A percentile compares a stretch with the other conserved stretches of the same genome.
Conservation (phyloP, 2,329 filamentous ascomycete species). For the Aspergillus ruber region DNA sequence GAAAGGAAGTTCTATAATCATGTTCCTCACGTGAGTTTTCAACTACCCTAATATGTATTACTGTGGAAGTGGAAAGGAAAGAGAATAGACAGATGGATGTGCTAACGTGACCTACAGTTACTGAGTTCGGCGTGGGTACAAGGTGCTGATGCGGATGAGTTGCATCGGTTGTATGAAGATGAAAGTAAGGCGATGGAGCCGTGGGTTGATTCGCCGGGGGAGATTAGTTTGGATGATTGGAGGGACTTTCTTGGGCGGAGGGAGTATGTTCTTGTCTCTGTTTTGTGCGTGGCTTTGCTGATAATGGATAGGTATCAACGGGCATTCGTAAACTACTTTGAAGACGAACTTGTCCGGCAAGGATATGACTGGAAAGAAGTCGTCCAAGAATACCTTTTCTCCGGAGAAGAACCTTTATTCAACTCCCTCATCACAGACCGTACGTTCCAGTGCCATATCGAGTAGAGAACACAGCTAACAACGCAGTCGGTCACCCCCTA, state of each 20-base stretch:
- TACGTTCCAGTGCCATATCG: constrained; percentile 41
- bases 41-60: not conserved
- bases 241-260: constrained; percentile 71
- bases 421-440: constrained; percentile 72
- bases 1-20: constrained; percentile 74
- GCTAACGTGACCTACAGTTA: constrained; percentile 39
- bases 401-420: constrained; percentile 63
- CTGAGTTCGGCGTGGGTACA: constrained; percentile 81
- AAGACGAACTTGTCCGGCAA: constrained; percentile 73
- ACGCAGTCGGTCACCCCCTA: constrained; percentile 78
- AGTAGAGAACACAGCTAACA: not conserved
- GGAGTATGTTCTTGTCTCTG: constrained; percentile 40
- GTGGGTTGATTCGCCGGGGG: constrained; percentile 78
- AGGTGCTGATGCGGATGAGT: constrained; percentile 64
- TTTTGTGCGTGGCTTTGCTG: not conserved
- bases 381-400: constrained; percentile 67
- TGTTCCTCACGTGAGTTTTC: constrained; percentile 58
- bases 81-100: too few species aligned
- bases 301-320: constrained; percentile 61
- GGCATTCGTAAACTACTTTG: constrained; percentile 90
- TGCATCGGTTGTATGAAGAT: constrained; percentile 74
- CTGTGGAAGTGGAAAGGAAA: not conserved
- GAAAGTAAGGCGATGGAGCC: constrained; percentile 66
- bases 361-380: constrained; percentile 81
- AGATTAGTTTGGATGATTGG: constrained; percentile 82